Conservation (phyloP, 768 basidiomycete species). For the Multifurca ochricompacta region DNA sequence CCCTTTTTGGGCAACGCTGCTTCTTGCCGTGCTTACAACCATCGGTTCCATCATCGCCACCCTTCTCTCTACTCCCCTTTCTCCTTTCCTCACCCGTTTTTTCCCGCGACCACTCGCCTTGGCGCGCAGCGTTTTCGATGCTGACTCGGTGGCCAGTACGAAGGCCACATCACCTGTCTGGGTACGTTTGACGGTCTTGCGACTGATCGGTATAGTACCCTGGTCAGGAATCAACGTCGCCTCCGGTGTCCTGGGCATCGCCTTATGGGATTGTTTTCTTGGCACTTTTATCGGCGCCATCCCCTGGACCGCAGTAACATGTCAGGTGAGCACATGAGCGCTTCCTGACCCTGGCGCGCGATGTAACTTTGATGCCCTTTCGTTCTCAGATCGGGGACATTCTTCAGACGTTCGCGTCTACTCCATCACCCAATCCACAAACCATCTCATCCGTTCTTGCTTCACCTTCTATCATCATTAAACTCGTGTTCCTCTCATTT, state of each 20-base stretch:
- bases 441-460: conserved; percentile 80
- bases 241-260: conserved; percentile 84
- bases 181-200: conserved; percentile 81
- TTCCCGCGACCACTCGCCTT: conserved; percentile 82
- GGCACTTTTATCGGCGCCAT: conserved; percentile 79
- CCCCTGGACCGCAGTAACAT: conserved; percentile 90
- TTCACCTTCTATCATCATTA: conserved; percentile 75
- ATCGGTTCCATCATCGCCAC: conserved; percentile 80
- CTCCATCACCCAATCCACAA: conserved; percentile 60
- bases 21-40: conserved; percentile 80
- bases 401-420: conserved; percentile 72
- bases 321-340: conserved; percentile 50
- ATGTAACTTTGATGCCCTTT: neutral
- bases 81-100: conserved; percentile 70
- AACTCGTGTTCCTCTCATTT: conserved; percentile 75
- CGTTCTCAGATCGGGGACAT: conserved; percentile 70
- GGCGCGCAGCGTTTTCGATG: conserved; percentile 75
- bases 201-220: conserved; percentile 88
- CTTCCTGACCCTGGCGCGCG: neutral
- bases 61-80: conserved; percentile 71
- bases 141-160: conserved; percentile 42
- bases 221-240: conserved; percentile 98
- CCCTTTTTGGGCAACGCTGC: conserved; percentile 69
- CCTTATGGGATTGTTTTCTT: conserved; percentile 63
- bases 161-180: conserved; percentile 42